Evolutionary conservation across 306 rosid species (phyloP).

Genomic region (Clitoria ternatea): DNA sequence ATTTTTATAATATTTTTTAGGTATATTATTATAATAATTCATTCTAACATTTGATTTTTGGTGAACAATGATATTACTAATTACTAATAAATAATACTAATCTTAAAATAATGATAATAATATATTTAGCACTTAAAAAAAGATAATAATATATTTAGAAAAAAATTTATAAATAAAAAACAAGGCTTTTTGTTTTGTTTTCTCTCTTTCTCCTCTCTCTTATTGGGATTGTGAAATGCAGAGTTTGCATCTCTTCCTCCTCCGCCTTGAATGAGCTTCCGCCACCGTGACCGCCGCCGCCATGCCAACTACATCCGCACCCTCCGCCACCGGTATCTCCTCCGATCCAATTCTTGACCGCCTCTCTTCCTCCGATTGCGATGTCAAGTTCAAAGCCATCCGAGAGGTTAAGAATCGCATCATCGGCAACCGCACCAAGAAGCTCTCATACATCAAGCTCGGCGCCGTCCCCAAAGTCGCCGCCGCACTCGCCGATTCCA

Average conservation of each 20-base stretch:
- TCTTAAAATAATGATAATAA: background rate
- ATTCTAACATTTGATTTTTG: too few species aligned
- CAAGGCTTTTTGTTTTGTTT: background rate
- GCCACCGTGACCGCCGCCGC: slow-evolving; percentile 23
- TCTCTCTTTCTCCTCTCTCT: background rate
- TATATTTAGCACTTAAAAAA: background rate
- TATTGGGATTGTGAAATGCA: slow-evolving; percentile 15
- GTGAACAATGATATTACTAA: too few species aligned
- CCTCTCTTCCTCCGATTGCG: slow-evolving; percentile 53
- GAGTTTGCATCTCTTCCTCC: slow-evolving; percentile 3
- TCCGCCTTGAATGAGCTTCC: slow-evolving; percentile 47
- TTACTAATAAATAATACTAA: too few species aligned
- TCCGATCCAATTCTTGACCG: slow-evolving; percentile 66
- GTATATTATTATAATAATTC: too few species aligned
- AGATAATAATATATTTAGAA: background rate
- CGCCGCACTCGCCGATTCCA: slow-evolving; percentile 43
- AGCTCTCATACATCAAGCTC: slow-evolving; percentile 77
- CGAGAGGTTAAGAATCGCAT: slow-evolving; percentile 86
- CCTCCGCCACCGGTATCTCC: slow-evolving; percentile 32
- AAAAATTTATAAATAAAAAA: background rate
- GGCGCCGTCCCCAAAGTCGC: slow-evolving; percentile 77
- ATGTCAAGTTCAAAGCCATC: slow-evolving; percentile 73
- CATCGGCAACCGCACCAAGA: slow-evolving; percentile 96
- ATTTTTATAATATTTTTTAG: too few species aligned
- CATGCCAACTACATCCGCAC: slow-evolving; percentile 57